phyloP scores from a whole-genome alignment of 2,329 filamentous ascomycete genomes.

The Aureobasidium leucospermi region DNA sequence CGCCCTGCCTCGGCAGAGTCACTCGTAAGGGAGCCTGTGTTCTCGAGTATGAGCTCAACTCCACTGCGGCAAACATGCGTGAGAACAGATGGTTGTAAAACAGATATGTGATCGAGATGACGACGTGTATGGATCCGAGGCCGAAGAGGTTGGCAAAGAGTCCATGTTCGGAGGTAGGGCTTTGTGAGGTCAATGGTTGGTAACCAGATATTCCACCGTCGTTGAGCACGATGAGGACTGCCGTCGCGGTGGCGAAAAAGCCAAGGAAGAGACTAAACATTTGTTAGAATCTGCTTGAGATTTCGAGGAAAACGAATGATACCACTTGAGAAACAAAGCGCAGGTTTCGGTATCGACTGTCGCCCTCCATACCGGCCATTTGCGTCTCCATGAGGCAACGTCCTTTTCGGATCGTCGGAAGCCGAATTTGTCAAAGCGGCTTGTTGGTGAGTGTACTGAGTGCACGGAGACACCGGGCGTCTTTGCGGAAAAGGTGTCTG shows the following conservation, averaged over 20 bases:
- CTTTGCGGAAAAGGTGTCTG: not conserved
- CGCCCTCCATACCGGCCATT: conserved; percentile 6
- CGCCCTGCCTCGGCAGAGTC: not conserved
- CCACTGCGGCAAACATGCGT: not conserved
- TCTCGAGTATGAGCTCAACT: not conserved
- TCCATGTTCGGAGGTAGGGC: not conserved
- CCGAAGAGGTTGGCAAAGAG: not conserved
- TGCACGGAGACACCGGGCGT: not conserved
- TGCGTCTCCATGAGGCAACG: not conserved
- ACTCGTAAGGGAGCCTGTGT: not conserved
- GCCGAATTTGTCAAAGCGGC: not conserved
- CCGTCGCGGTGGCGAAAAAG: not conserved
- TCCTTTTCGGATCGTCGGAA: not conserved
- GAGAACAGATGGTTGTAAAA: conserved; percentile 5
- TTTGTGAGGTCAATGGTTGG: not conserved
- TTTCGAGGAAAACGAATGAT: not conserved
- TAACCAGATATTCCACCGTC: not conserved
- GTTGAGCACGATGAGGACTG: not conserved
- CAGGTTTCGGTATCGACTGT: conserved; percentile 1
- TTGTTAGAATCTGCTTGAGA: not conserved
- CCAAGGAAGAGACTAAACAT: not conserved
- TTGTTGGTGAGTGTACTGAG: not conserved
- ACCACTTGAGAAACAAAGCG: not conserved
- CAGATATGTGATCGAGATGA: not conserved
- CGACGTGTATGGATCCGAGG: not conserved